Conservation (phyloP, 2,329 filamentous ascomycete genomes). For the Westerdykella sp. region DNA sequence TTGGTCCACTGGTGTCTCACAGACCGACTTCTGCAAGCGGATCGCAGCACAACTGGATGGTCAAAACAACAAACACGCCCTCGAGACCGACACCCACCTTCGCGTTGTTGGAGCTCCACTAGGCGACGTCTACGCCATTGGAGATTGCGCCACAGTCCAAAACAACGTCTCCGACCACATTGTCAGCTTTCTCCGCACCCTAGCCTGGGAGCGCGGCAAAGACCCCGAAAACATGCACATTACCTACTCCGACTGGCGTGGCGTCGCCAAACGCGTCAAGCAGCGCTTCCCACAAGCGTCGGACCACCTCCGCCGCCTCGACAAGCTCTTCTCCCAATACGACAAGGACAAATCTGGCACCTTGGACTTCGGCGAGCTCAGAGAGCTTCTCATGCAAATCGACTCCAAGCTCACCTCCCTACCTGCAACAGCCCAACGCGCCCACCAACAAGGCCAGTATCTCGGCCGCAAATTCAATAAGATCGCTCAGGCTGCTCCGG, state of each 20-base stretch:
- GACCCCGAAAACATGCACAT: constrained; percentile 85
- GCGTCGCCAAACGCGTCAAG: constrained; percentile 75
- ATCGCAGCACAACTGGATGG: constrained; percentile 68
- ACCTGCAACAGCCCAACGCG: constrained; percentile 90
- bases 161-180: constrained; percentile 95
- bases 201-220: constrained; percentile 87
- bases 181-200: constrained; percentile 76
- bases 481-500: constrained; percentile 69
- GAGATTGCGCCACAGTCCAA: constrained; percentile 92
- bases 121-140: constrained; percentile 93
- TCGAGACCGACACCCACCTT: constrained; percentile 92
- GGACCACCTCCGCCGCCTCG: constrained; percentile 78
- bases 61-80: constrained; percentile 83
- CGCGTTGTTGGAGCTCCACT: constrained; percentile 82
- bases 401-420: constrained; percentile 91
- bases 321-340: constrained; percentile 85
- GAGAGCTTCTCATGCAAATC: constrained; percentile 83
- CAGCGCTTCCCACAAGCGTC: constrained; percentile 86
- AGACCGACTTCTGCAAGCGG: constrained; percentile 71
- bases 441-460: constrained; percentile 92
- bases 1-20: constrained; percentile 93
- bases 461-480: constrained; percentile 92
- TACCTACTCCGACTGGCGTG: constrained; percentile 81
- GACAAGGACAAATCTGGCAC: constrained; percentile 91
- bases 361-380: constrained; percentile 86